Percentiles rank a stretch among this genome's conserved stretches.
These are phyloP conservation scores for Geranomyces michiganensis DNA, from an alignment of 192 early-diverging fungal genomes.

Conservation along the genomic window DNA sequence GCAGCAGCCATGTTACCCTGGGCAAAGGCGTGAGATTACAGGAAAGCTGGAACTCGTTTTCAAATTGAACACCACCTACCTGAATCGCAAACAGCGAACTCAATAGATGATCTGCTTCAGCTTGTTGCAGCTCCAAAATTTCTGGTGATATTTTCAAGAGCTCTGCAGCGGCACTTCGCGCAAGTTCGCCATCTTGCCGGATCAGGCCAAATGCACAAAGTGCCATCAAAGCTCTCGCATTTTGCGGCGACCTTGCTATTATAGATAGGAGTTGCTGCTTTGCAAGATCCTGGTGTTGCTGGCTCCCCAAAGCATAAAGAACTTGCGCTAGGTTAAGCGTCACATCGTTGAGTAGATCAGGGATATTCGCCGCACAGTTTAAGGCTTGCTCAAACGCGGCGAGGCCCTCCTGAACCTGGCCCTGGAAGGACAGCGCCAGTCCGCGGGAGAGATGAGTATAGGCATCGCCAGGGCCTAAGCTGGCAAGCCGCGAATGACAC, in stretches of 20 bases:
- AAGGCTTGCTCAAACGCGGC: slow-evolving; percentile 73
- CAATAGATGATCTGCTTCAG: slow-evolving; percentile 34
- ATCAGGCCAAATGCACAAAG: slow-evolving; percentile 73
- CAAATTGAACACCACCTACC: too few relatives aligned
- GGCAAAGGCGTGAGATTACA: neutral
- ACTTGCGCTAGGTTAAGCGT: slow-evolving; percentile 81
- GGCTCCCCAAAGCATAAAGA: slow-evolving; percentile 83
- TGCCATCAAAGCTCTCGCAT: slow-evolving; percentile 67
- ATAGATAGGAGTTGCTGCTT: slow-evolving; percentile 58
- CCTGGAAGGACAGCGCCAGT: slow-evolving; percentile 75
- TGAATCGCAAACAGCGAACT: slow-evolving; percentile 39
- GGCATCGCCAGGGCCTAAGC: slow-evolving; percentile 20
- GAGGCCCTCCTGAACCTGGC: slow-evolving; percentile 69
- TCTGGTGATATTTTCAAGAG: slow-evolving; percentile 56
- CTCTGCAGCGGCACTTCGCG: slow-evolving; percentile 67
- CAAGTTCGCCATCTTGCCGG: slow-evolving; percentile 61
- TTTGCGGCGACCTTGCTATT: slow-evolving; percentile 55
- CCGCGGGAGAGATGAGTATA: slow-evolving; percentile 62
- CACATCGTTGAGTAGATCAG: slow-evolving; percentile 61
- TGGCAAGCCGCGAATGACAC: slow-evolving; percentile 52
- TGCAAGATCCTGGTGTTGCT: slow-evolving; percentile 74
- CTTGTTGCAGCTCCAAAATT: slow-evolving; percentile 14
- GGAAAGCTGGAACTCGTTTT: neutral
- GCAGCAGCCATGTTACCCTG: slow-evolving; percentile 37
- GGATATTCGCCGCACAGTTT: slow-evolving; percentile 41